phyloP scores from a whole-genome alignment of 2,329 filamentous ascomycete genomes.

The Blastomyces parvus region DNA sequence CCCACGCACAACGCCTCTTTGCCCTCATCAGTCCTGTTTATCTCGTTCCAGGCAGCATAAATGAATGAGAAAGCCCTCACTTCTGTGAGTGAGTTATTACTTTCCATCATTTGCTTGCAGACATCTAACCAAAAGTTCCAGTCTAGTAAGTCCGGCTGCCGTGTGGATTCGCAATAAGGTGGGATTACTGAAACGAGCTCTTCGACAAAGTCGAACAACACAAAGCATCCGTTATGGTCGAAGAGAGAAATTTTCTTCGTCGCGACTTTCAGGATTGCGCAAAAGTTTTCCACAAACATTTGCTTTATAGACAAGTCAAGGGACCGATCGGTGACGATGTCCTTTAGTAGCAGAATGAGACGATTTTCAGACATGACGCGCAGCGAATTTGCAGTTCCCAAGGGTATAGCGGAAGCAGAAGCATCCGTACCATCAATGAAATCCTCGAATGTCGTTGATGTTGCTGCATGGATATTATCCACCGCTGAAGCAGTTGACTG shows the following conservation, averaged over 20 bases:
- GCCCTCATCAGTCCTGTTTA: conserved; percentile 54
- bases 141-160: conserved; percentile 49
- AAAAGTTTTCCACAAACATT: conserved; percentile 68
- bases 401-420: conserved; percentile 51
- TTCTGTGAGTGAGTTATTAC: conserved; percentile 82
- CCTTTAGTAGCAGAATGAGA: conserved; percentile 69
- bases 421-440: conserved; percentile 58
- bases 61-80: conserved; percentile 74
- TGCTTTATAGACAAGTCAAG: conserved; percentile 48
- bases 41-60: conserved; percentile 67
- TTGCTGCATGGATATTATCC: conserved; percentile 38
- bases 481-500: conserved; percentile 44
- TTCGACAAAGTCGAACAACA: conserved; percentile 83
- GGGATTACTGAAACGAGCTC: conserved; percentile 62
- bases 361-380: conserved; percentile 84
- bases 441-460: conserved; percentile 57
- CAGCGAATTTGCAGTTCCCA: conserved; percentile 60
- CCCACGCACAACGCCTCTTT: conserved; percentile 62
- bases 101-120: conserved; percentile 66
- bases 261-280: conserved; percentile 60
- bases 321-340: conserved; percentile 59
- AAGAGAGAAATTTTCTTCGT: conserved; percentile 68
- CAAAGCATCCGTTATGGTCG: conserved; percentile 75
- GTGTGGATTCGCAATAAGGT: conserved; percentile 46
- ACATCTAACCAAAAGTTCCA: conserved; percentile 82